A percentile compares a stretch with the other conserved stretches of the same genome.
Evolutionary conservation across 768 basidiomycete genomes (phyloP).

Genomic region (Phylloporus sp.): DNA sequence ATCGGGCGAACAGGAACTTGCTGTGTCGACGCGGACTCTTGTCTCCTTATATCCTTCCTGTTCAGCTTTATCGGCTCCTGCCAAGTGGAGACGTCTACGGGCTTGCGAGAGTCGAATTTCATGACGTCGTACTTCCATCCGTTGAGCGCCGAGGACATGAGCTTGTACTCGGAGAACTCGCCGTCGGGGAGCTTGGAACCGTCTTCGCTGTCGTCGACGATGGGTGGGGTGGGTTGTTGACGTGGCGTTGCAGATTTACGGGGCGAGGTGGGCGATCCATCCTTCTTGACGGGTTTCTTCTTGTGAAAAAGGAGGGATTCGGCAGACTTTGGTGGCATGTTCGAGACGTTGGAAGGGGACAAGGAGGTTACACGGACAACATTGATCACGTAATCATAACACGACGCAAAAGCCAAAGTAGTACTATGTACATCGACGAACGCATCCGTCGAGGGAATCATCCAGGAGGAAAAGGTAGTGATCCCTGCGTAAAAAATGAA

Average conservation of each 20-base stretch:
- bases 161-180: conserved; percentile 68
- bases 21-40: conserved; percentile 32
- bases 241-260: conserved; percentile 37
- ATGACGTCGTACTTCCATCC: conserved; percentile 92
- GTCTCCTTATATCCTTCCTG: conserved; percentile 70
- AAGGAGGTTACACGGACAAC: background rate
- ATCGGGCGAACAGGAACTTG: conserved; percentile 63
- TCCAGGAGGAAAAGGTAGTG: conserved; percentile 25
- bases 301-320: conserved; percentile 64
- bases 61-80: conserved; percentile 77
- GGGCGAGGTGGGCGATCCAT: conserved; percentile 20
- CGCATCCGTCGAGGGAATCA: conserved; percentile 17
- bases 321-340: conserved; percentile 30
- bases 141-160: conserved; percentile 74
- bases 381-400: conserved; percentile 26
- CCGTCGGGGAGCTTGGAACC: conserved; percentile 56
- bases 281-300: conserved; percentile 42
- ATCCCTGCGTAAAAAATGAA: conserved; percentile 20
- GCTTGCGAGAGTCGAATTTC: conserved; percentile 79
- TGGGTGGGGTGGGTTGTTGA: conserved; percentile 37
- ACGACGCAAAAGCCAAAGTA: conserved; percentile 5
- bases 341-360: background rate
- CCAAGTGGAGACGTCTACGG: conserved; percentile 67
- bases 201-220: conserved; percentile 47
- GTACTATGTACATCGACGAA: conserved; percentile 29